Evolutionary conservation across 208 protist genomes (phyloP).

Genomic region (Spongospora subterranea): DNA sequence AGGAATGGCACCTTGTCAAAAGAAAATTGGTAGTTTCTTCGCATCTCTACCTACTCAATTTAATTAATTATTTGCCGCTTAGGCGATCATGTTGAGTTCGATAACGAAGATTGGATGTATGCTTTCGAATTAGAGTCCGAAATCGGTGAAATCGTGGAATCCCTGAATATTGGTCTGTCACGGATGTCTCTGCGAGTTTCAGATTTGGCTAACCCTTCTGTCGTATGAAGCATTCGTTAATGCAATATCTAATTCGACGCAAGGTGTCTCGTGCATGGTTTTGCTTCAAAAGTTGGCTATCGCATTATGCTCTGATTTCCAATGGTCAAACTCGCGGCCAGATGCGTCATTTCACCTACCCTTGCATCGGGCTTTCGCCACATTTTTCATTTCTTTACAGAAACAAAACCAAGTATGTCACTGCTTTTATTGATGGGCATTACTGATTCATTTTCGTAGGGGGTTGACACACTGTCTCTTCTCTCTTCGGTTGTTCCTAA

Average conservation of each 20-base stretch:
- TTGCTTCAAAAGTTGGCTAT: background rate
- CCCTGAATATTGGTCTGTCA: background rate
- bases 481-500: background rate
- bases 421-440: no score
- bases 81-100: slow-evolving; percentile 50
- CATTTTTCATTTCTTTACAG: no score
- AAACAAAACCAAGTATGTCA: no score
- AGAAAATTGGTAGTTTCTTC: slow-evolving; percentile 2
- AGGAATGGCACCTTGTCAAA: background rate
- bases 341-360: slow-evolving; percentile 30
- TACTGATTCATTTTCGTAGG: background rate
- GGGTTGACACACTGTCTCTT: background rate
- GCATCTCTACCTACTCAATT: background rate
- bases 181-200: no score
- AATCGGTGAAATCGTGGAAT: background rate
- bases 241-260: background rate
- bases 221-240: background rate
- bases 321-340: background rate
- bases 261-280: background rate
- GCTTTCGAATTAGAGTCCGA: slow-evolving; percentile 34
- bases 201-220: no score
- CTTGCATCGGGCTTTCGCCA: slow-evolving; percentile 1
- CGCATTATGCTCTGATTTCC: background rate
- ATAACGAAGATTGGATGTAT: slow-evolving; percentile 37
- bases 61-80: background rate